Conservation (phyloP, 257 asterid genomes). For the Rehmannia glutinosa region DNA sequence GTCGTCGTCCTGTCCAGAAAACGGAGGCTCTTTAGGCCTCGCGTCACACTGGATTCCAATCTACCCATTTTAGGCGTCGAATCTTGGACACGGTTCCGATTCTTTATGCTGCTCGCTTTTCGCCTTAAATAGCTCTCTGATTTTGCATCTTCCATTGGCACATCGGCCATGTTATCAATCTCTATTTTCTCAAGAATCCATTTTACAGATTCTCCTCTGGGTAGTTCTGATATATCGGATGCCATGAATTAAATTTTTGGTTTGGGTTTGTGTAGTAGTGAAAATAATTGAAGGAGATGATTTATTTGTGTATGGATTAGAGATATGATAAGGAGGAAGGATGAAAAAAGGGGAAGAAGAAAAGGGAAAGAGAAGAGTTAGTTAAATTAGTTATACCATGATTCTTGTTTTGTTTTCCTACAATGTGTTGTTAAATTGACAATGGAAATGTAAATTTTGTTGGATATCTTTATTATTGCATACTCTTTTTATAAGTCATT, state of each 20-base stretch:
- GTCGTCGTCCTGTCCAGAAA: conserved; percentile 72
- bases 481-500: neutral
- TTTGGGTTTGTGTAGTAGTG: neutral
- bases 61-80: conserved; percentile 39
- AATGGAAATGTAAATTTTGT: neutral
- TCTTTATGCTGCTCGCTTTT: conserved; percentile 18
- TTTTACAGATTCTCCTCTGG: conserved; percentile 34
- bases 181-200: conserved; percentile 52
- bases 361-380: conserved; percentile 3
- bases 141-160: conserved; percentile 23
- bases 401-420: neutral
- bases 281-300: neutral
- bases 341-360: neutral
- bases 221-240: conserved; percentile 4
- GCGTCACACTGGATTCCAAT: conserved; percentile 49
- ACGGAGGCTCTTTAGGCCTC: conserved; percentile 68
- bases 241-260: conserved; percentile 18
- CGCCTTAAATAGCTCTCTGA: neutral
- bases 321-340: neutral
- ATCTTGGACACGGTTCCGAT: conserved; percentile 18
- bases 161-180: conserved; percentile 40
- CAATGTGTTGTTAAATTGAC: neutral
- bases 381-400: conserved; percentile 29
- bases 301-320: too few species aligned
- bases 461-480: neutral